These are phyloP conservation scores for Aspergillus tamarii DNA, from an alignment of 2,329 filamentous ascomycete species.

Conservation along the genomic window DNA sequence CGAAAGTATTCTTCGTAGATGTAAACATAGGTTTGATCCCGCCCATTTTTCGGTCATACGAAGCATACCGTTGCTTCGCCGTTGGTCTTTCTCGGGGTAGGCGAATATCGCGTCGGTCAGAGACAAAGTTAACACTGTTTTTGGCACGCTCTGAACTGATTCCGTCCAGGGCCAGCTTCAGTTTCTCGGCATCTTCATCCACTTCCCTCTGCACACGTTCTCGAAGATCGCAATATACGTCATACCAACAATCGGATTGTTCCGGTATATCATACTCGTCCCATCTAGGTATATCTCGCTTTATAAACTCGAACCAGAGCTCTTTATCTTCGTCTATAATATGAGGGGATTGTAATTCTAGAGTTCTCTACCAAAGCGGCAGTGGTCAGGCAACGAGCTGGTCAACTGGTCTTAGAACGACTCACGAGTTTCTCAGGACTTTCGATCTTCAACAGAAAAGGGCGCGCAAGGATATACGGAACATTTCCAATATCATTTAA, in stretches of 20 bases:
- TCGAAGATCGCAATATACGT: conserved; percentile 73
- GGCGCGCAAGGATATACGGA: conserved; percentile 66
- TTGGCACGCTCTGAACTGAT: conserved; percentile 62
- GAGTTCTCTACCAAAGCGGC: conserved; percentile 45
- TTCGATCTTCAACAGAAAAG: conserved; percentile 72
- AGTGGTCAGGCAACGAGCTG: conserved; percentile 10
- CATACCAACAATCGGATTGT: conserved; percentile 73
- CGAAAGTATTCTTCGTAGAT: conserved; percentile 9
- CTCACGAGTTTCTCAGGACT: conserved; percentile 72
- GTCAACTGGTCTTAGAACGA: conserved; percentile 6
- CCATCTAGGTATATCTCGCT: conserved; percentile 72
- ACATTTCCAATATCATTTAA: conserved; percentile 74
- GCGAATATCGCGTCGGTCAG: conserved; percentile 36
- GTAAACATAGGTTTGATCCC: conserved; percentile 30
- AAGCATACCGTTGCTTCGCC: conserved; percentile 33
- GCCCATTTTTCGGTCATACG: conserved; percentile 37
- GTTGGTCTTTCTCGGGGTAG: conserved; percentile 37
- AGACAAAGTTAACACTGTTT: conserved; percentile 62
- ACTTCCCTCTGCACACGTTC: conserved; percentile 61
- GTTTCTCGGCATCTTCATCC: conserved; percentile 59
- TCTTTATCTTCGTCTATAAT: conserved; percentile 70
- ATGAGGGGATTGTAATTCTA: conserved; percentile 78
- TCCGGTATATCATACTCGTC: conserved; percentile 67
- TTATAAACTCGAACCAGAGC: conserved; percentile 79
- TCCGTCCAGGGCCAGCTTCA: conserved; percentile 61